Conservation (phyloP, 208 protist species). For the Angomonas deanei region DNA sequence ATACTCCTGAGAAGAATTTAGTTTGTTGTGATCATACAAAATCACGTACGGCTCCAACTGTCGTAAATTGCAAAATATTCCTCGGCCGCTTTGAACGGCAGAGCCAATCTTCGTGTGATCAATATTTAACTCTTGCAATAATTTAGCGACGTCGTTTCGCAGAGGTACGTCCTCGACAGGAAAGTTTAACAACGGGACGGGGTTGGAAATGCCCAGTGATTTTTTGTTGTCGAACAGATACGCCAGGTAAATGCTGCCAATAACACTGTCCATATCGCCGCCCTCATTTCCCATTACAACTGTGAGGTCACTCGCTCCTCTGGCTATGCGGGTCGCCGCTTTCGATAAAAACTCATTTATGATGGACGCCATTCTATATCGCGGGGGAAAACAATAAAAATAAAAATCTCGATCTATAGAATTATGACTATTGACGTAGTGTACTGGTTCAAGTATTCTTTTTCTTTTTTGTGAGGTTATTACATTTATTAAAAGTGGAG, state of each 20-base stretch:
- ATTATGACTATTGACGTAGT: too few species aligned
- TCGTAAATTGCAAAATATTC: slow-evolving; percentile 31
- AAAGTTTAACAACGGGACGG: slow-evolving; percentile 78
- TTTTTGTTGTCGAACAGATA: slow-evolving; percentile 41
- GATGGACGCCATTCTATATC: slow-evolving; percentile 23
- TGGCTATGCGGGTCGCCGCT: slow-evolving; percentile 14
- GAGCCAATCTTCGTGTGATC: slow-evolving; percentile 36
- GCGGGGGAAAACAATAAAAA: too few species aligned
- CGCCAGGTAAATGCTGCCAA: slow-evolving; percentile 79
- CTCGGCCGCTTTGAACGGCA: slow-evolving; percentile 16
- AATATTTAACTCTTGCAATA: slow-evolving; percentile 45
- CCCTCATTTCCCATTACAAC: slow-evolving; percentile 80
- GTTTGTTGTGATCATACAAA: slow-evolving; percentile 85
- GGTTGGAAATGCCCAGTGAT: slow-evolving; percentile 22
- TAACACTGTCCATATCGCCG: slow-evolving; percentile 85
- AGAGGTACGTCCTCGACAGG: slow-evolving; percentile 60
- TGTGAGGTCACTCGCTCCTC: slow-evolving; percentile 20
- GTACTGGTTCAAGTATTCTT: too few species aligned
- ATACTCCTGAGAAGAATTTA: slow-evolving; percentile 30
- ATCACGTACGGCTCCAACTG: slow-evolving; percentile 27
- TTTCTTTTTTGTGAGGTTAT: too few species aligned
- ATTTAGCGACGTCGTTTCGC: slow-evolving; percentile 58
- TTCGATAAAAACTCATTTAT: slow-evolving; percentile 71
- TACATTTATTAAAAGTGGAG: too few species aligned
- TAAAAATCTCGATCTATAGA: neutral